Conservation (phyloP, 2,329 filamentous ascomycete genomes). For the Sclerotinia borealis region DNA sequence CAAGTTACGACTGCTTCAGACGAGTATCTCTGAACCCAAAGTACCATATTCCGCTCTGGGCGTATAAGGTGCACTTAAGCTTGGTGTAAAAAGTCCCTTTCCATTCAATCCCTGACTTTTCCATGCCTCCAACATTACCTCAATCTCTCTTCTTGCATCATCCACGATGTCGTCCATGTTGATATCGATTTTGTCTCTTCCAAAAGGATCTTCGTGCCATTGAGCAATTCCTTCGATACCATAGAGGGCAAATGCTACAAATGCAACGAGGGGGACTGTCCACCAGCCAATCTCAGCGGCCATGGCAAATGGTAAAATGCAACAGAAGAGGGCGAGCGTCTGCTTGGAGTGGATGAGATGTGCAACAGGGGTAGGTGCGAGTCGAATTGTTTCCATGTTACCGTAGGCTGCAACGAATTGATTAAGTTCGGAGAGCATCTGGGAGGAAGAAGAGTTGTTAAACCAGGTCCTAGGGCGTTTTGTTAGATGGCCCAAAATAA, state of each 20-base stretch:
- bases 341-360: conserved; percentile 61
- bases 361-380: conserved; percentile 59
- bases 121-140: conserved; percentile 55
- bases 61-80: neutral
- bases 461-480: conserved; percentile 45
- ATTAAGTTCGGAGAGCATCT: conserved; percentile 54
- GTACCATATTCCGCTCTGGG: conserved; percentile 6
- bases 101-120: conserved; percentile 26
- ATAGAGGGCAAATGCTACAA: conserved; percentile 54
- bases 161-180: conserved; percentile 62
- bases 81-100: conserved; percentile 4
- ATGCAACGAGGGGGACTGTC: conserved; percentile 50
- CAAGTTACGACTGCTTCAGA: neutral
- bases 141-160: conserved; percentile 51
- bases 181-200: conserved; percentile 60
- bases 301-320: conserved; percentile 56
- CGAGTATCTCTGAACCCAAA: neutral
- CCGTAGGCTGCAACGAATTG: conserved; percentile 52
- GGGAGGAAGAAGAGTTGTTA: conserved; percentile 50
- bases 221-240: conserved; percentile 46
- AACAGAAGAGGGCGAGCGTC: conserved; percentile 54
- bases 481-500: neutral
- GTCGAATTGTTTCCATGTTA: conserved; percentile 57
- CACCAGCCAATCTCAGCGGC: conserved; percentile 59
- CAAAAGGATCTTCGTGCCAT: conserved; percentile 59